Percentiles rank a stretch among this genome's conserved stretches.
These are phyloP conservation scores for Holtermanniella nyarrowii DNA, from an alignment of 768 basidiomycete species.

Conservation along the genomic window DNA sequence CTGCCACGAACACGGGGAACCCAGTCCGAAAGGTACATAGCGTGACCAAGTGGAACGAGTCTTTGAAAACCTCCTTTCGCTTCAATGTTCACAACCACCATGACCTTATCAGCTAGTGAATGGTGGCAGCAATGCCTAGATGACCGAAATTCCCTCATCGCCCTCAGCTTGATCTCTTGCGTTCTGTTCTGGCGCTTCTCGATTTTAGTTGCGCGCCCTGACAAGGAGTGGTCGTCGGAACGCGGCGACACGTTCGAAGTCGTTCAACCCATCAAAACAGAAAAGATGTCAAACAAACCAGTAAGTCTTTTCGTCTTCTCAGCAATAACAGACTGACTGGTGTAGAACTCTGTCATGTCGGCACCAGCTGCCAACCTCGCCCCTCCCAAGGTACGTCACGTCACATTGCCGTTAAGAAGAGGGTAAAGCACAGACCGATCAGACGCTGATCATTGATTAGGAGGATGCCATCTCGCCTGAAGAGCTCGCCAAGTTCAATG, in stretches of 20 bases:
- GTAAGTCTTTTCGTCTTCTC: background rate
- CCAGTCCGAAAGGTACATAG: too few relatives aligned
- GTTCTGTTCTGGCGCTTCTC: background rate
- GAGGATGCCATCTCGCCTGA: conserved; percentile 64
- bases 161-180: background rate
- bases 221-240: too few relatives aligned
- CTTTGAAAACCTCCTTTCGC: too few relatives aligned
- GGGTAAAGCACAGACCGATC: background rate
- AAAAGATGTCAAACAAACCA: background rate
- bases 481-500: conserved; percentile 62
- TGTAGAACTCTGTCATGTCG: background rate
- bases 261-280: background rate
- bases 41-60: too few relatives aligned
- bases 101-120: too few relatives aligned
- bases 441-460: too few relatives aligned
- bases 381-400: background rate
- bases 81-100: too few relatives aligned
- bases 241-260: too few relatives aligned
- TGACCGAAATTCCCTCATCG: too few relatives aligned
- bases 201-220: background rate
- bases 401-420: background rate
- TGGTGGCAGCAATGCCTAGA: too few relatives aligned
- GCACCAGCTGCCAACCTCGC: background rate
- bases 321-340: background rate
- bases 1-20: too few relatives aligned